Base-by-base conservation (phyloP, 1,139 yeast genomes). In the Candida pseudoviswanathii region DNA sequence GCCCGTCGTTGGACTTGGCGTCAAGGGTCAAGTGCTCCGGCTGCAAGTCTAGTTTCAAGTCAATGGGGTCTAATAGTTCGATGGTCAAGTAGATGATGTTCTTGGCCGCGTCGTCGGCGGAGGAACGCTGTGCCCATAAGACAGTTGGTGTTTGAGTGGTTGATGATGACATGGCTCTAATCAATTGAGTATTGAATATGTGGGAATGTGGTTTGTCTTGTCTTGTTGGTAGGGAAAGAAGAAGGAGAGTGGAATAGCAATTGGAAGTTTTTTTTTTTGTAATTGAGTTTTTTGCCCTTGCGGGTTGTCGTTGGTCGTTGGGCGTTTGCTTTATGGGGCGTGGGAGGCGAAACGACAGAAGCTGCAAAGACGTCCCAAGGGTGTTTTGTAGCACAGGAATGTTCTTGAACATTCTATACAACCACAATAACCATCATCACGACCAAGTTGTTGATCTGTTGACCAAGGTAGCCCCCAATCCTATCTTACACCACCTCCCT, bases 101-200 rank as follows among this genome's bases (percentile, higher is more conserved):
- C 70, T 89, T 91, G 40, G 82, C 75, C 11, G 81, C 81, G 37
- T 85, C 96, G 5, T 77, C 71, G 22, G 78, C 85, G 63, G 78
- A 84, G 46, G 97, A 90, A 71, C 99, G 89, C 75, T 94, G 99
- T 24, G 99, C 98, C 99, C 99, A 94, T 65, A 81, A 77, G 46
- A 90, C 95, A 45, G 61, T 63, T 46, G 73, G 73, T 45, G 57
- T 43, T n/a, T 51, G 49, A 26, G 51, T 48, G 24, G 55, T 33
- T 25, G 51, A 31, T 24, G 41, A 25, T 26, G 30, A 25, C 21
- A 27, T 39, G 10, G 26, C 26, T 27, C 42, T 11, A 26, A 7
- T 10, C 29, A 39, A 39, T 27, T 27, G 25, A 39, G 26, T n/a
- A n/a, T 33, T 5, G 8, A 4, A 11, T 33, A 11, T 10, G 34